Conservation (phyloP, 495 filamentous ascomycete species). For the Penicillium ochrochloron region DNA sequence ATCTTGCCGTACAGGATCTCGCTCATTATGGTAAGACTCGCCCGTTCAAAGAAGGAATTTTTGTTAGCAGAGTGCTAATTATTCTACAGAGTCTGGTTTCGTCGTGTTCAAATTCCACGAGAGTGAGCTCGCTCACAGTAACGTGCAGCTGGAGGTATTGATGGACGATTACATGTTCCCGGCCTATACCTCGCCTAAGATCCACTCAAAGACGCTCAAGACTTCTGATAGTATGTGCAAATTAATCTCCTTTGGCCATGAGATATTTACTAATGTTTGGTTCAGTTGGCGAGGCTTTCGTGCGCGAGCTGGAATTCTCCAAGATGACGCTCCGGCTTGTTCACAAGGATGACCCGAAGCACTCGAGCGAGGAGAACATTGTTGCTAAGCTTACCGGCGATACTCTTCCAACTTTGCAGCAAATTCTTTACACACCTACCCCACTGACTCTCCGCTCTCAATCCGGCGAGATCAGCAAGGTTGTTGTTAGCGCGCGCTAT, state of each 20-base stretch:
- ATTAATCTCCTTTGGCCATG: no score
- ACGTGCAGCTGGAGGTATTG: slow-evolving; percentile 82
- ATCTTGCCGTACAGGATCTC: slow-evolving; percentile 77
- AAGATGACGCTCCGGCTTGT: slow-evolving; percentile 85
- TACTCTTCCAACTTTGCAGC: slow-evolving; percentile 82
- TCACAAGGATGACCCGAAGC: slow-evolving; percentile 73
- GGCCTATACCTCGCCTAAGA: slow-evolving; percentile 77
- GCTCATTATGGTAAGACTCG: slow-evolving; percentile 77
- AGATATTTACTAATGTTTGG: no score
- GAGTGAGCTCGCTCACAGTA: slow-evolving; percentile 73
- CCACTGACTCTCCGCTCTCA: slow-evolving; percentile 74
- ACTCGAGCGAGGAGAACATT: slow-evolving; percentile 70
- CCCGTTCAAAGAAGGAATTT: no score
- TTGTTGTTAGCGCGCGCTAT: slow-evolving; percentile 92
- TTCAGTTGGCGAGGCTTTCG: slow-evolving; percentile 94
- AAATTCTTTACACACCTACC: slow-evolving; percentile 89
- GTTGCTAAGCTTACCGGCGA: slow-evolving; percentile 83
- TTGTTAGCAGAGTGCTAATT: no score
- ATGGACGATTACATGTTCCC: slow-evolving; percentile 97
- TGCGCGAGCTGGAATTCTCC: slow-evolving; percentile 94
- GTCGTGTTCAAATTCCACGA: slow-evolving; percentile 95
- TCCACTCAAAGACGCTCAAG: slow-evolving; percentile 64
- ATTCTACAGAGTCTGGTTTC: slow-evolving; percentile 75
- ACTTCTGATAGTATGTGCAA: no score
- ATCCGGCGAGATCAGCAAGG: slow-evolving; percentile 74